Percentiles rank a stretch among this genome's conserved stretches.
These are phyloP conservation scores for Celoporthe dispersa DNA, from an alignment of 2,329 filamentous ascomycete species.

Conservation along the genomic window DNA sequence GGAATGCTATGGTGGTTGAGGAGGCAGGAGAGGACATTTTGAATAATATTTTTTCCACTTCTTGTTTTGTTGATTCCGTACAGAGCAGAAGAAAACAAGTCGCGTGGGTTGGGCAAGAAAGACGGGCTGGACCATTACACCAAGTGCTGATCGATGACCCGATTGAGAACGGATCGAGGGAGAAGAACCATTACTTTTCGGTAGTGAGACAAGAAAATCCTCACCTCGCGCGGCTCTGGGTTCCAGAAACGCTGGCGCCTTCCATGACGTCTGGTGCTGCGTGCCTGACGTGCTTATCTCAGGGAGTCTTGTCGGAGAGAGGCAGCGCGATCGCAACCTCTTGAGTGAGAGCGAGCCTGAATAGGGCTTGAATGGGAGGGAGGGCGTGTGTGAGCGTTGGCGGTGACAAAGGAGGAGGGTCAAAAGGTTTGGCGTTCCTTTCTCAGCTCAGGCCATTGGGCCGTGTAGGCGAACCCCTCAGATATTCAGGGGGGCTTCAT, in stretches of 20 bases:
- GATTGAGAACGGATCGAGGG: not conserved
- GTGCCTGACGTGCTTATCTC: not conserved
- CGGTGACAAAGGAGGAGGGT: slow-evolving; percentile 1
- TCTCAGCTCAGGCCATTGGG: not conserved
- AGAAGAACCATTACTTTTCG: not conserved
- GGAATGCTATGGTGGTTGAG: slow-evolving; percentile 12
- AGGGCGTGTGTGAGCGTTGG: not conserved
- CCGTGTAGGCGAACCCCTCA: not conserved
- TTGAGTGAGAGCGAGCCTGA: not conserved
- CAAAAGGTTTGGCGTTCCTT: not conserved
- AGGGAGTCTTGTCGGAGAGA: not conserved
- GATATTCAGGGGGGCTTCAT: not conserved
- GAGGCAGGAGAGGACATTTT: slow-evolving; percentile 16
- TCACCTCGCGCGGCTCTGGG: slow-evolving; percentile 10
- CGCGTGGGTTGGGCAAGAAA: not conserved
- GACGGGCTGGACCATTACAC: not conserved
- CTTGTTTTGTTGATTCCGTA: not conserved
- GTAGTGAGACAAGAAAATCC: not conserved
- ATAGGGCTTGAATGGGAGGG: not conserved
- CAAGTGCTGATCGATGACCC: slow-evolving; percentile 14
- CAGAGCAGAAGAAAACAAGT: not conserved
- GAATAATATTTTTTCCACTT: not conserved
- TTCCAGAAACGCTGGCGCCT: not conserved
- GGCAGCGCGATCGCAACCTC: not conserved
- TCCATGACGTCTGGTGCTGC: slow-evolving; percentile 15